Conservation (phyloP, 1,284 basidiomycete genomes). For the Heterobasidion parviporum region DNA sequence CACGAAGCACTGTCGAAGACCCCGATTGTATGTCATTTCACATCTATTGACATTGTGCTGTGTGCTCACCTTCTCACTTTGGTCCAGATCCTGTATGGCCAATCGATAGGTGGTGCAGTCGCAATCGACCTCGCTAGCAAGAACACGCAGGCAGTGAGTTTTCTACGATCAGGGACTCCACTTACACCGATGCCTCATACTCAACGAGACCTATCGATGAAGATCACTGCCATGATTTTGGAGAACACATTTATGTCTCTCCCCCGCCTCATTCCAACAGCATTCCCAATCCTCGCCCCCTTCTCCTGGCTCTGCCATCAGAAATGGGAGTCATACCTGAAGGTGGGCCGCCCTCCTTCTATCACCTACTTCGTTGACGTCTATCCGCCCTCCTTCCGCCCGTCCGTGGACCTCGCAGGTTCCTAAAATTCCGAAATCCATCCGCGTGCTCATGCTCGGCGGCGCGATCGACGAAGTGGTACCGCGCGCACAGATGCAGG, state of each 20-base stretch:
- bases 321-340: slow-evolving; percentile 71
- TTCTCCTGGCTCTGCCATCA: slow-evolving; percentile 84
- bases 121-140: slow-evolving; percentile 80
- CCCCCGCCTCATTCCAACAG: slow-evolving; percentile 70
- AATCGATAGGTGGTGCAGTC: slow-evolving; percentile 96
- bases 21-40: slow-evolving; percentile 43
- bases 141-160: slow-evolving; percentile 60
- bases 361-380: not conserved
- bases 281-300: slow-evolving; percentile 72
- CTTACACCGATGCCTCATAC: not conserved
- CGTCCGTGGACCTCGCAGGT: slow-evolving; percentile 29
- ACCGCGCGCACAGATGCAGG: slow-evolving; percentile 78
- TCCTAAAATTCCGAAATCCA: slow-evolving; percentile 56
- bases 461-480: slow-evolving; percentile 81
- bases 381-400: not conserved
- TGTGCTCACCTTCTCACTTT: not conserved
- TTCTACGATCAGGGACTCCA: not conserved
- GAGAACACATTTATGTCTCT: slow-evolving; percentile 92
- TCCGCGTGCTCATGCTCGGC: slow-evolving; percentile 83
- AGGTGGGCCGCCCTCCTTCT: slow-evolving; percentile 4
- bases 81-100: slow-evolving; percentile 75
- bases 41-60: not conserved
- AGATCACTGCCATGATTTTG: slow-evolving; percentile 77
- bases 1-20: slow-evolving; percentile 67
- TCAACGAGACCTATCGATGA: slow-evolving; percentile 2